These are phyloP conservation scores for Acanthamoeba royreba DNA, from an alignment of 208 protist species.

Conservation along the genomic window DNA sequence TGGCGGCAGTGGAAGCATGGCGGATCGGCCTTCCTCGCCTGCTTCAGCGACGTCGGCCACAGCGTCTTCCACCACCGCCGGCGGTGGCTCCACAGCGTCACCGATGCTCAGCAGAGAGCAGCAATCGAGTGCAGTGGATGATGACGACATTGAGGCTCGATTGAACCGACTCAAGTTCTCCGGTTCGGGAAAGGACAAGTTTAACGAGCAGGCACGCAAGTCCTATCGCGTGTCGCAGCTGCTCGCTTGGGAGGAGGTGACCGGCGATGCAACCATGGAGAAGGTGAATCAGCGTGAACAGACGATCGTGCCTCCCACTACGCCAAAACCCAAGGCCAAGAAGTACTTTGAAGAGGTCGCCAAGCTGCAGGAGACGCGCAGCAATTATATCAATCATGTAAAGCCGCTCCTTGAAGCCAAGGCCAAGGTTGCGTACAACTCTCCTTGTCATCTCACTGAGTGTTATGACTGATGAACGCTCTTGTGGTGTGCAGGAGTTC, in stretches of 20 bases:
- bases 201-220: not conserved
- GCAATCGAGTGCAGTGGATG: not conserved
- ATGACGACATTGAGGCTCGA: not conserved
- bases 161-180: not conserved
- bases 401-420: not conserved
- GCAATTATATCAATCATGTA: not conserved
- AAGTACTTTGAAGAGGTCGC: not conserved
- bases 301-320: not conserved
- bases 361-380: not conserved
- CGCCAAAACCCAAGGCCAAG: not conserved
- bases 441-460: too few species aligned
- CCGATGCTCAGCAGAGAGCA: not conserved
- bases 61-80: not conserved
- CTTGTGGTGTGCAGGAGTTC: not conserved
- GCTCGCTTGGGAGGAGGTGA: not conserved
- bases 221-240: not conserved
- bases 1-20: too few species aligned
- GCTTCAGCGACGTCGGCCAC: too few species aligned
- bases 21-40: too few species aligned
- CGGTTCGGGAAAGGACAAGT: not conserved
- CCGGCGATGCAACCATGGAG: not conserved
- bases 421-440: not conserved
- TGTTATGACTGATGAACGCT: too few species aligned
- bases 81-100: not conserved
- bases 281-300: too few species aligned